These are phyloP conservation scores for Xylaria grammica DNA, from an alignment of 495 filamentous ascomycete species.

Conservation along the genomic window DNA sequence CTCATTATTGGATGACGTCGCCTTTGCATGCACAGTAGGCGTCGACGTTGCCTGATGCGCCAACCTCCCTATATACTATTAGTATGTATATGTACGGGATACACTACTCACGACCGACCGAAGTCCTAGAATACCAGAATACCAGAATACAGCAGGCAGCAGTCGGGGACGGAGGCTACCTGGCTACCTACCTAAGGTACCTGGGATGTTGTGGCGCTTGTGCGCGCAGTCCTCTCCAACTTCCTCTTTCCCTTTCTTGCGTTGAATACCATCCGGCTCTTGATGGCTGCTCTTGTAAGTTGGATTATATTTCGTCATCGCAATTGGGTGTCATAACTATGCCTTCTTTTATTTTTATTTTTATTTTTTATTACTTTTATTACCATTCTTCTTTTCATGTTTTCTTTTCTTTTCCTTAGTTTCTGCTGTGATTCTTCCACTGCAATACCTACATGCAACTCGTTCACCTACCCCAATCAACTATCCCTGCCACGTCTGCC, in stretches of 20 bases:
- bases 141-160: too few relatives aligned
- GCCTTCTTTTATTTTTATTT: neutral
- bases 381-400: neutral
- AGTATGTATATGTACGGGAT: too few relatives aligned
- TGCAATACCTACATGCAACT: too few relatives aligned
- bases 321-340: neutral
- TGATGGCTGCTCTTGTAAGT: constrained; percentile 59
- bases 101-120: too few relatives aligned
- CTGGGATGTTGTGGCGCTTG: constrained; percentile 9
- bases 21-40: neutral
- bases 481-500: too few relatives aligned
- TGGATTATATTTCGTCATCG: neutral
- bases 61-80: too few relatives aligned
- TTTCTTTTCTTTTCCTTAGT: too few relatives aligned
- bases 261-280: constrained; percentile 14
- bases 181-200: neutral
- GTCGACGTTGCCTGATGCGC: too few relatives aligned
- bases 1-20: constrained; percentile 7
- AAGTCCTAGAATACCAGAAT: too few relatives aligned
- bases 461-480: too few relatives aligned
- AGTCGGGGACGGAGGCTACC: too few relatives aligned
- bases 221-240: constrained; percentile 7
- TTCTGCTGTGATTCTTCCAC: too few relatives aligned
- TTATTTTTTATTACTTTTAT: neutral
- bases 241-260: neutral